Evolutionary conservation across 495 filamentous ascomycete species (phyloP), one percentile per base, ranked within the genome.

Genomic region (Penicillium desertorum): DNA sequence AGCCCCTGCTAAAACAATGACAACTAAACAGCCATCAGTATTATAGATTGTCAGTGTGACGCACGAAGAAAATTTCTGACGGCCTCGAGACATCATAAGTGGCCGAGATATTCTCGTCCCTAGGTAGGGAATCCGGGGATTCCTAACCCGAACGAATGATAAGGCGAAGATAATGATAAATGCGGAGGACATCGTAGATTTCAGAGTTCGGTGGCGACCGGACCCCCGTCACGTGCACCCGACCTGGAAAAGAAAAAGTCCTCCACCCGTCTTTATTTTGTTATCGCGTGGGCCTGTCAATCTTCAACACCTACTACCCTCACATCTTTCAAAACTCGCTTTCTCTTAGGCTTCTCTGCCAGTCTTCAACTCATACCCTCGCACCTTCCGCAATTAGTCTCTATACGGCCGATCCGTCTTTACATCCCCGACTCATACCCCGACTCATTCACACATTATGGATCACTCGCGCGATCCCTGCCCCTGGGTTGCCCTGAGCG

Each of bases 381-480:
- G n/a, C n/a, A 6, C n/a, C 36, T 39, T 37, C 8, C 34, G 10
- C 4, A 34, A n/a, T 37, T 16, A 2, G 3, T 39, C 5, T 17
- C 36, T 17, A 8, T 1, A 17, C 36, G 9, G 36, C 16, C 36
- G 16, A 17, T 39, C 36, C 16, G n/a, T n/a, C 6, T 39, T 39
- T 17, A 3, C 7, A 39, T 20, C 17, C 25, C 14, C 45, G 45
- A 46, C 23, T 46, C 23, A 4, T 23, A 45, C 45, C 16, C 11
- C 39, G 27, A 10, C 17, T 46, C 6, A 7, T n/a, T 39, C 5
- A 52, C 41, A 43, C 59, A 65, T 50, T 39, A 96, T 96, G 89
- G 94, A 98, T 85, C 93, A 97, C 77, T 86, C 89, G 45, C 80
- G 94, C 74, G 94, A 97, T 76, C 93, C 93, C 52, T 97, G 94